Percentiles rank a stretch among this genome's conserved stretches.
phyloP scores from a whole-genome alignment of 306 rosid species.

The apple (Malus domestica) region DNA sequence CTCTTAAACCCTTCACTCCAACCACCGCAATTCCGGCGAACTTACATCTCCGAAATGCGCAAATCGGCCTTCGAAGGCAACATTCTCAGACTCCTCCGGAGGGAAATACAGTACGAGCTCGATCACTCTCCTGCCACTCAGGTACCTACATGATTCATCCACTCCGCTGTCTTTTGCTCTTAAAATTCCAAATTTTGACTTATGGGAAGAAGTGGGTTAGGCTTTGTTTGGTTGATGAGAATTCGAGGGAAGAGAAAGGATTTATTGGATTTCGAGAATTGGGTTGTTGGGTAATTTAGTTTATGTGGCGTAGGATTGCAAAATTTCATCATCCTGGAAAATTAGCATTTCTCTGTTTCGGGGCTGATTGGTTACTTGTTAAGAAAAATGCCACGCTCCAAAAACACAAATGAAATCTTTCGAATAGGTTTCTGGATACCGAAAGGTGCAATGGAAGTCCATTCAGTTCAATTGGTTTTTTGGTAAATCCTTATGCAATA shows the following conservation, averaged over 20 bases:
- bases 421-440: background rate
- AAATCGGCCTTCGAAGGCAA: slow-evolving; percentile 64
- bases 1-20: background rate
- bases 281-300: background rate
- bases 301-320: background rate
- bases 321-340: background rate
- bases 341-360: background rate
- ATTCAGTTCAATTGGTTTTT: background rate
- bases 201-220: background rate
- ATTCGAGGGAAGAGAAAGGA: background rate
- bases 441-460: background rate
- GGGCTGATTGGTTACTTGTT: background rate
- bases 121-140: slow-evolving; percentile 43
- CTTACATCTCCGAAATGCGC: slow-evolving; percentile 60
- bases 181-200: background rate
- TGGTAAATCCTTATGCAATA: background rate
- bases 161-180: background rate
- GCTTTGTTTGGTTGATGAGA: background rate
- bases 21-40: slow-evolving; percentile 30
- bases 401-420: background rate
- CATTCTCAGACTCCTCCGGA: slow-evolving; percentile 61
- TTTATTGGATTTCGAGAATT: background rate
- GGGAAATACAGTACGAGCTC: slow-evolving; percentile 66
- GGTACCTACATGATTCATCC: slow-evolving; percentile 14
- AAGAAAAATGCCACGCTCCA: background rate